phyloP scores from a whole-genome alignment of 305 asterid genomes.

The Fraxinus dipetala region DNA sequence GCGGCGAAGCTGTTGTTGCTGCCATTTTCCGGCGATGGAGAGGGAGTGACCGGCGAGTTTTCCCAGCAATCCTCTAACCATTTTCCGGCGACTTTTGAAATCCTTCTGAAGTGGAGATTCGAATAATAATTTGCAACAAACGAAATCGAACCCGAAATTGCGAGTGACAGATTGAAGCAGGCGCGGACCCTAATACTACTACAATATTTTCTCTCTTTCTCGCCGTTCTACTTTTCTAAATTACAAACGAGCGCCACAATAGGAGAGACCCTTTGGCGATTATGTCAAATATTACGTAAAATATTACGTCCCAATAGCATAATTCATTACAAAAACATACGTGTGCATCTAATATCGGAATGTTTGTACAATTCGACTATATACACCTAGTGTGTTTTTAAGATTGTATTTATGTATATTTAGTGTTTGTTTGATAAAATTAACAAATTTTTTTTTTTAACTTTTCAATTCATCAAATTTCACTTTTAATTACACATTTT shows the following conservation, averaged over 20 bases:
- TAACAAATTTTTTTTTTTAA: too few relatives aligned
- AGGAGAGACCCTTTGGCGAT: too few relatives aligned
- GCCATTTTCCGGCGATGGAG: constrained; percentile 94
- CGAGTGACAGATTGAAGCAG: neutral
- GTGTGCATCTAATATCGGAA: neutral
- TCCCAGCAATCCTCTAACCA: constrained; percentile 80
- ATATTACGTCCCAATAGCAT: too few relatives aligned
- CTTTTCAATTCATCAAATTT: too few relatives aligned
- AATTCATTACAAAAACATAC: neutral
- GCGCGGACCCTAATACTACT: neutral
- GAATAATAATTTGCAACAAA: neutral
- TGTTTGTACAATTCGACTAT: neutral
- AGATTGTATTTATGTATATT: too few relatives aligned
- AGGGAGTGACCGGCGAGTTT: constrained; percentile 72
- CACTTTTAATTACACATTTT: neutral
- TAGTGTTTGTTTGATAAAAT: neutral
- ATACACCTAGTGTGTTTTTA: neutral
- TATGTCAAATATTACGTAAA: too few relatives aligned
- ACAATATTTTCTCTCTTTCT: neutral
- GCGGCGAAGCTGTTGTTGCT: constrained; percentile 97
- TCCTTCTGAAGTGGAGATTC: constrained; percentile 20
- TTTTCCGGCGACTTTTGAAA: constrained; percentile 23
- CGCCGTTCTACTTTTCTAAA: neutral
- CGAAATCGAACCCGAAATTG: constrained; percentile 26
- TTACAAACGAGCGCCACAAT: too few relatives aligned